Evolutionary conservation across 345 rosid species (phyloP), one percentile per base, ranked within the genome.

Genomic region (Euphorbia pulcherrima): DNA sequence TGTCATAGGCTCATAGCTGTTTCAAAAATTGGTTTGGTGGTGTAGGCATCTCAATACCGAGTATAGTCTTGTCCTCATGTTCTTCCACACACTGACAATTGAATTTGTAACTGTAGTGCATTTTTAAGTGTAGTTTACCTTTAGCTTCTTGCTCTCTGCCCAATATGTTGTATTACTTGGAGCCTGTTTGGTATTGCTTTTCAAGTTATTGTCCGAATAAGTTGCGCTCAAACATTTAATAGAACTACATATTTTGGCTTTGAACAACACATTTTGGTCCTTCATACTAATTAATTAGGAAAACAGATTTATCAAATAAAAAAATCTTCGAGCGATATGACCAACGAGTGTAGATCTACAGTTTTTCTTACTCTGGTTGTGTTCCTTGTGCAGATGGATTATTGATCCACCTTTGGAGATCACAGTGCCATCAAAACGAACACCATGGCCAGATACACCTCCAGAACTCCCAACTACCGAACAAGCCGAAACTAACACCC

Each of bases 381-480:
- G 47, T 72, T 24, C 59, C 50, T 23, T 18, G 2, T 70, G 53
- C 90, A 94, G 97, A 68, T 94, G 99, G 99, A 74, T 91, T 39
- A 84, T 91, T 51, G 93, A 94, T 74, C 96, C 96, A 50, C 97
- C 93, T 9, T 74, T 89, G 83, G 97, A 91, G 58, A 82, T 91
- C 64, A 88, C 97, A 12, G 88, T 89, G 27, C 92, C 92, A 28
- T 82, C 99, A 1, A 94, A 89, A 76, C 89, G 80, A 23, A 85
- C 97, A 12, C 96, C 96, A 39, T 91, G 99, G 97, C 97, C 97
- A 20, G 97, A 94, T 71, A 75, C 87, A 60, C 96, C 97, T 24
- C 96, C 95, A 6, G 97, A 94, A 83, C 92, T 89, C 70, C 89
- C 87, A 2, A 71, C 83, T 0, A 75, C 47, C 33, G 83, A 73